These are phyloP conservation scores for Dryas alaskensis DNA, from an alignment of 306 rosid species.

Conservation along the genomic window DNA sequence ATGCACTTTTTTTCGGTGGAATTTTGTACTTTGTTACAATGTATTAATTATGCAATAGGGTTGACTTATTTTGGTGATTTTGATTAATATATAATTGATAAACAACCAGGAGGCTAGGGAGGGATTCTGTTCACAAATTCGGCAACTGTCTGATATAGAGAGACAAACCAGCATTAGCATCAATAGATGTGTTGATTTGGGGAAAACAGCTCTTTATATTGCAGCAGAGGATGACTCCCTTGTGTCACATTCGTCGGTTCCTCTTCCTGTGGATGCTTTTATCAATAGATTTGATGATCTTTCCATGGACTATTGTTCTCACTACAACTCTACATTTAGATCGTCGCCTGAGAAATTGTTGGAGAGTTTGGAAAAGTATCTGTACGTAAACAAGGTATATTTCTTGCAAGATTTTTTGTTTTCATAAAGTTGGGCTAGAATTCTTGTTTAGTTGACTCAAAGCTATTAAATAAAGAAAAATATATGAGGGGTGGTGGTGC, in stretches of 20 bases:
- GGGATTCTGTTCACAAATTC: constrained; percentile 72
- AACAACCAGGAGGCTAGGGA: constrained; percentile 75
- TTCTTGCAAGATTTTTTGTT: background rate
- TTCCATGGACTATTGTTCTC: constrained; percentile 76
- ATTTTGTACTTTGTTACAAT: background rate
- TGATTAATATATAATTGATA: constrained; percentile 16
- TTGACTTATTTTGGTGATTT: constrained; percentile 10
- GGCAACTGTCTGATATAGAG: constrained; percentile 57
- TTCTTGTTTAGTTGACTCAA: background rate
- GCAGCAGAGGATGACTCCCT: constrained; percentile 98
- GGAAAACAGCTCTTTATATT: constrained; percentile 69
- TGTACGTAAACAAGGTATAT: constrained; percentile 65
- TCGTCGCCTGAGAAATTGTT: constrained; percentile 68
- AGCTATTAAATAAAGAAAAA: background rate
- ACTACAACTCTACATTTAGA: constrained; percentile 50
- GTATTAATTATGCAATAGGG: constrained; percentile 7
- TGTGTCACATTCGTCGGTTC: constrained; percentile 90
- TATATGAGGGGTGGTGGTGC: background rate
- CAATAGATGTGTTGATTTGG: constrained; percentile 75
- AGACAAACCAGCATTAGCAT: constrained; percentile 81
- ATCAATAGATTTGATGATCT: constrained; percentile 69
- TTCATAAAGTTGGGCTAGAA: background rate
- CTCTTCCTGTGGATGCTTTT: constrained; percentile 85
- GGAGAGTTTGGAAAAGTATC: constrained; percentile 71
- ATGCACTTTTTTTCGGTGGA: background rate